These are phyloP conservation scores for Ogataea parapolymorpha DNA, from an alignment of 805 yeast species.

Conservation along the genomic window DNA sequence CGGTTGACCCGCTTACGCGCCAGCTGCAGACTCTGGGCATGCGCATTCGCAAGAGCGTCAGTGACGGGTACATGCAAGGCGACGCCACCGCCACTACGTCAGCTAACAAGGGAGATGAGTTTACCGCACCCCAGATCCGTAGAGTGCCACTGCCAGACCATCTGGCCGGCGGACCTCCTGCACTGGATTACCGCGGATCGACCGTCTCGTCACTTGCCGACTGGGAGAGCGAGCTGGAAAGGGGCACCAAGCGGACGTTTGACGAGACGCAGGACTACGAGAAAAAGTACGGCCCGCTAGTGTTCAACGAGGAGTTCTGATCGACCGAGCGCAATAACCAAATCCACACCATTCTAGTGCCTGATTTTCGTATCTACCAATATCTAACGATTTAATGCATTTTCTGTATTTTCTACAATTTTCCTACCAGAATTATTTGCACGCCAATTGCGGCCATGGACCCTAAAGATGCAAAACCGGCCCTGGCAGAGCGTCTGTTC, in stretches of 20 bases:
- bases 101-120: neutral
- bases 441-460: conserved; percentile 47
- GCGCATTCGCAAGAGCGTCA: conserved; percentile 66
- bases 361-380: neutral
- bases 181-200: conserved; percentile 40
- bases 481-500: conserved; percentile 58
- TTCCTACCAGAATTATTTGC: neutral
- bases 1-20: conserved; percentile 26
- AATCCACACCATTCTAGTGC: neutral
- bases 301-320: conserved; percentile 49
- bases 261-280: conserved; percentile 26
- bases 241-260: conserved; percentile 14
- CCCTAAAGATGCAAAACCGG: conserved; percentile 64
- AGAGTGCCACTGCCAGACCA: conserved; percentile 43
- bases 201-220: conserved; percentile 43
- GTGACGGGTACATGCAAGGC: conserved; percentile 49
- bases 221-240: conserved; percentile 37
- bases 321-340: neutral
- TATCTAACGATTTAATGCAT: conserved; percentile 3
- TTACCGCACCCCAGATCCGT: conserved; percentile 12
- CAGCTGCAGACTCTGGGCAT: conserved; percentile 59
- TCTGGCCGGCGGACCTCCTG: conserved; percentile 38
- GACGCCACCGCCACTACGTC: neutral
- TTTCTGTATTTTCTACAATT: neutral
- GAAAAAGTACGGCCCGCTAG: conserved; percentile 42